These are phyloP conservation scores for Kalmusia sp. DNA, from an alignment of 2,329 filamentous ascomycete species.

Conservation along the genomic window DNA sequence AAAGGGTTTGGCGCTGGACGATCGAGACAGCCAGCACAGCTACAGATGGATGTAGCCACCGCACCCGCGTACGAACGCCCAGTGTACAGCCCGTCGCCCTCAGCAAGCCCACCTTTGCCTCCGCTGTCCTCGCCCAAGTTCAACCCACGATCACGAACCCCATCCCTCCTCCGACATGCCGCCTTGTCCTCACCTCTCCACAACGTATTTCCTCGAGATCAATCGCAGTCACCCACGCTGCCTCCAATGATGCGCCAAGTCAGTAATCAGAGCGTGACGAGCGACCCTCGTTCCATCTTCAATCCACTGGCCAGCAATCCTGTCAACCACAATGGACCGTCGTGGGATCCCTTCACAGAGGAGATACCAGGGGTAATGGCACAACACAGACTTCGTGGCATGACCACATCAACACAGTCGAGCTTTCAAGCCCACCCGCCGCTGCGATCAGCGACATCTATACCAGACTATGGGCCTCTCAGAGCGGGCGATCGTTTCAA, in stretches of 20 bases:
- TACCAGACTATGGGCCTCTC: constrained; percentile 44
- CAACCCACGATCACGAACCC: constrained; percentile 49
- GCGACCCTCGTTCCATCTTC: constrained; percentile 40
- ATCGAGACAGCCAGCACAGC: constrained; percentile 30
- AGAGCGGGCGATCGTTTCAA: constrained; percentile 36
- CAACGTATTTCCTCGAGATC: constrained; percentile 28
- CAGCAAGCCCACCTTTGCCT: constrained; percentile 39
- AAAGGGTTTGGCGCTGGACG: constrained; percentile 32
- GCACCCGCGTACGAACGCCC: constrained; percentile 34
- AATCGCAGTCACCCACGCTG: constrained; percentile 34
- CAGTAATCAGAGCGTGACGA: constrained; percentile 32
- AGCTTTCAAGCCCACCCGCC: constrained; percentile 30
- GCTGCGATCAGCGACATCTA: constrained; percentile 45
- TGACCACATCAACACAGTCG: constrained; percentile 41
- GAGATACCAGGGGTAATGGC: constrained; percentile 22
- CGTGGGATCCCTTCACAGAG: constrained; percentile 33
- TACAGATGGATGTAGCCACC: constrained; percentile 37
- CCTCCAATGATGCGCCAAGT: constrained; percentile 33
- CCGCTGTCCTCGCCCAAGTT: constrained; percentile 51
- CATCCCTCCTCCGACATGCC: constrained; percentile 48
- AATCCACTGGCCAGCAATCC: constrained; percentile 46
- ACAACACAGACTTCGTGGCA: constrained; percentile 37
- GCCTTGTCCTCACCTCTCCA: constrained; percentile 37
- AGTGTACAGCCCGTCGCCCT: constrained; percentile 37
- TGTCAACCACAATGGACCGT: constrained; percentile 30